Evolutionary conservation across 2,329 filamentous ascomycete genomes (phyloP).

Genomic region (Rutstroemia sp.): DNA sequence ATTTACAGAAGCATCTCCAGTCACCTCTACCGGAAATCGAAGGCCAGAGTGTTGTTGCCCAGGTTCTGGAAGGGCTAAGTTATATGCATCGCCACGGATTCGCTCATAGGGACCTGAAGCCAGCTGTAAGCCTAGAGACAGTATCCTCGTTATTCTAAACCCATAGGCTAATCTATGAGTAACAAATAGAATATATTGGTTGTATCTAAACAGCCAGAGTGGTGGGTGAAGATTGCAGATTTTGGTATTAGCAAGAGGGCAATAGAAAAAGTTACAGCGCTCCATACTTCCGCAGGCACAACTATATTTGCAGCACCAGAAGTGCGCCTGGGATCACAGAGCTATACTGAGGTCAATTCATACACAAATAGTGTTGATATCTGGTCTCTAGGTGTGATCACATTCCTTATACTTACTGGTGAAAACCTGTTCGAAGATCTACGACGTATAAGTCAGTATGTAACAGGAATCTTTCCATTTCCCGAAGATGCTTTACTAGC

Average conservation of each 20-base stretch:
- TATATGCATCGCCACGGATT: not conserved
- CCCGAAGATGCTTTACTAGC: not conserved
- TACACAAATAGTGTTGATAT: not conserved
- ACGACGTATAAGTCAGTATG: not conserved
- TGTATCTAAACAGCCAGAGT: constrained; percentile 13
- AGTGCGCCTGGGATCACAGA: not conserved
- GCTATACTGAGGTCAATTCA: not conserved
- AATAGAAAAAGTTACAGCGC: not conserved
- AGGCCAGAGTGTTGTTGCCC: not conserved
- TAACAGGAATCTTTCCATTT: not conserved
- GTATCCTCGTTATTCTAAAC: too few species aligned
- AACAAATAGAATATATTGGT: constrained; percentile 10
- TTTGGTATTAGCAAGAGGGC: constrained; percentile 33
- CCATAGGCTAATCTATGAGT: not conserved
- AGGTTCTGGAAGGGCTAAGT: not conserved
- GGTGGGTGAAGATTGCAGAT: constrained; percentile 35
- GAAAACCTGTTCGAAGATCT: not conserved
- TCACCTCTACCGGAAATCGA: not conserved
- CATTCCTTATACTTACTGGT: not conserved
- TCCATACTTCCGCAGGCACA: not conserved
- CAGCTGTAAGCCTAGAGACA: too few species aligned
- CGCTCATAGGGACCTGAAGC: not conserved
- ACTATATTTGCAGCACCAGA: not conserved
- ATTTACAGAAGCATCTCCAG: not conserved
- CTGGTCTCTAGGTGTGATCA: not conserved